A percentile compares a stretch with the other conserved stretches of the same genome.
These are phyloP conservation scores for Tuber microsphaerosporum DNA, from an alignment of 495 filamentous ascomycete species.

Conservation along the genomic window DNA sequence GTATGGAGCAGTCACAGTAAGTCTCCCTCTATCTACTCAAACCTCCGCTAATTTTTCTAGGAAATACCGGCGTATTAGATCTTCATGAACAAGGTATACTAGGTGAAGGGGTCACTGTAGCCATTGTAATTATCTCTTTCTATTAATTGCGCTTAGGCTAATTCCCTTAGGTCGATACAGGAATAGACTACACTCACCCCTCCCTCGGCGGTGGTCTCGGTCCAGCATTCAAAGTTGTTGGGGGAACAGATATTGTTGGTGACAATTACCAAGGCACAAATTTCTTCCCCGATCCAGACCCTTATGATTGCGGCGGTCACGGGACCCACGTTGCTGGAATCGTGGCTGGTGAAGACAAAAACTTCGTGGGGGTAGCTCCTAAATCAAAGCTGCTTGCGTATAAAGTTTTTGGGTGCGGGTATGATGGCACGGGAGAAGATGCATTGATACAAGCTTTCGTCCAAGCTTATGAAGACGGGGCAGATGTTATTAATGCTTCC, in stretches of 20 bases:
- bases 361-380: slow-evolving; percentile 52
- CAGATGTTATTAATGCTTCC: slow-evolving; percentile 56
- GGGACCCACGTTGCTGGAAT: slow-evolving; percentile 52
- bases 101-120: slow-evolving; percentile 30
- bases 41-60: slow-evolving; percentile 4
- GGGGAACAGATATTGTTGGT: slow-evolving; percentile 51
- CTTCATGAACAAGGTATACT: slow-evolving; percentile 35
- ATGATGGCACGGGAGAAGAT: slow-evolving; percentile 48
- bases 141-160: slow-evolving; percentile 12
- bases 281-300: slow-evolving; percentile 48
- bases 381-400: slow-evolving; percentile 52
- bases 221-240: slow-evolving; percentile 51
- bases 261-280: slow-evolving; percentile 48
- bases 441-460: slow-evolving; percentile 53
- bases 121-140: slow-evolving; percentile 23
- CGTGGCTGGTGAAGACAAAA: slow-evolving; percentile 49
- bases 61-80: slow-evolving; percentile 37
- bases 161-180: slow-evolving; percentile 44
- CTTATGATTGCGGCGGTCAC: slow-evolving; percentile 45
- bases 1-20: slow-evolving; percentile 33
- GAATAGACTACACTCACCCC: slow-evolving; percentile 54
- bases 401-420: slow-evolving; percentile 51
- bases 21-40: not conserved
- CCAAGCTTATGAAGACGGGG: slow-evolving; percentile 53
- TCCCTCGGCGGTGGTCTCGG: slow-evolving; percentile 55